phyloP scores from a whole-genome alignment of 768 basidiomycete genomes.

The Kwoniella dendrophila region DNA sequence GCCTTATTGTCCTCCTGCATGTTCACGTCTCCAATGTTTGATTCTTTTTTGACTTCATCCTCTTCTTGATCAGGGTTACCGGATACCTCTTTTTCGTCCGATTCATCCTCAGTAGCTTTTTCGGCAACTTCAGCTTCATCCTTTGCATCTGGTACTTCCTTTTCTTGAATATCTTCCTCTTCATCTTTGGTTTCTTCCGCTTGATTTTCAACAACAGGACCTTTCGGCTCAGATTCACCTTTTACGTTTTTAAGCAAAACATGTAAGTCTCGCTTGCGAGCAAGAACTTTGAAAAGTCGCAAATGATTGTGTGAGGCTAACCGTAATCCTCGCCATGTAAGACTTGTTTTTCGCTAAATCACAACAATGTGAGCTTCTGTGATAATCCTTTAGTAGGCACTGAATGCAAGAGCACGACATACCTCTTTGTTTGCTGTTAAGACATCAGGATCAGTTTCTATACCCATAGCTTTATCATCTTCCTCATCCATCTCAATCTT shows the following conservation, averaged over 20 bases:
- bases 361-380: background rate
- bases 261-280: constrained; percentile 30
- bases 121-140: background rate
- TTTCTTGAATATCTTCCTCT: constrained; percentile 6
- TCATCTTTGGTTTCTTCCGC: constrained; percentile 16
- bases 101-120: background rate
- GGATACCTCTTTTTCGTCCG: background rate
- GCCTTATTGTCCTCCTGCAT: background rate
- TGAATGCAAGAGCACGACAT: constrained; percentile 1
- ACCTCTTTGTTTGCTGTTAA: constrained; percentile 28
- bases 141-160: background rate
- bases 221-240: constrained; percentile 10
- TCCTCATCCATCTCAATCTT: constrained; percentile 40
- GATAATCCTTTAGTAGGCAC: no score
- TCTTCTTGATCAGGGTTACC: background rate
- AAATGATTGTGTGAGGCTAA: constrained; percentile 33
- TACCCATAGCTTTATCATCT: constrained; percentile 44
- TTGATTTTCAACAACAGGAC: constrained; percentile 7
- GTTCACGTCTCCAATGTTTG: constrained; percentile 2
- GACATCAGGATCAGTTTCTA: constrained; percentile 25
- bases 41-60: background rate
- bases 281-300: constrained; percentile 27
- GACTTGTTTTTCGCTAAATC: constrained; percentile 32
- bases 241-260: constrained; percentile 29
- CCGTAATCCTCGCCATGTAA: constrained; percentile 41